phyloP scores from a whole-genome alignment of 495 filamentous ascomycete genomes.

The Neurospora sp. region DNA sequence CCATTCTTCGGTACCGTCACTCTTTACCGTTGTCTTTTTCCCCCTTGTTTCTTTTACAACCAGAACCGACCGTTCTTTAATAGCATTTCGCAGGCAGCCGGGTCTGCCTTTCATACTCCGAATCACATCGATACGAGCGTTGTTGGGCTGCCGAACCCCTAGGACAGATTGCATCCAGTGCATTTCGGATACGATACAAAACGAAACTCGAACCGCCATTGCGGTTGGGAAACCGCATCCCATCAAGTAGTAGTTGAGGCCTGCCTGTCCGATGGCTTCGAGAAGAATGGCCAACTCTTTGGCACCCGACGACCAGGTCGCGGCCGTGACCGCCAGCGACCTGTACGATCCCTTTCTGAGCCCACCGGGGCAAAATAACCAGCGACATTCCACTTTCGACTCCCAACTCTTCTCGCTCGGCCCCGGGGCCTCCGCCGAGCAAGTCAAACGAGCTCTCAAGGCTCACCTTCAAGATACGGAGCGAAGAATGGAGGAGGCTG shows the following conservation, averaged over 20 bases:
- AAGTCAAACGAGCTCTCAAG: constrained; percentile 80
- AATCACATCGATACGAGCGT: neutral
- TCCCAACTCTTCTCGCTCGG: constrained; percentile 68
- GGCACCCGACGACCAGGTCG: constrained; percentile 19
- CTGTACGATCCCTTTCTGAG: constrained; percentile 43
- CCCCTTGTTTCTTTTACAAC: neutral
- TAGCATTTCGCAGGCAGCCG: constrained; percentile 4
- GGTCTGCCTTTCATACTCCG: constrained; percentile 5
- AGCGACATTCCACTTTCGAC: constrained; percentile 73
- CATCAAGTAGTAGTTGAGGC: neutral
- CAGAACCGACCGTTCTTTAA: neutral
- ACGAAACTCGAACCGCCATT: constrained; percentile 1
- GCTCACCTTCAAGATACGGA: constrained; percentile 88
- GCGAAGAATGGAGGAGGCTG: constrained; percentile 81
- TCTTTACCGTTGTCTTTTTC: neutral
- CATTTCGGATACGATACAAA: constrained; percentile 2
- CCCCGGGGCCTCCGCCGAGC: constrained; percentile 65
- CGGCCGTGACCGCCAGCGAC: constrained; percentile 21
- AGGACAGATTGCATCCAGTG: neutral
- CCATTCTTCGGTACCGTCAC: neutral
- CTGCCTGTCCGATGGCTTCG: constrained; percentile 5
- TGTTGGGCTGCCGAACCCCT: neutral
- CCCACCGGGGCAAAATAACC: constrained; percentile 40
- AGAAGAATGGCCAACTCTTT: constrained; percentile 24
- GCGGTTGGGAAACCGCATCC: constrained; percentile 1